Base-by-base conservation (phyloP, 257 asterid genomes). In the Orobanche coerulescens region DNA sequence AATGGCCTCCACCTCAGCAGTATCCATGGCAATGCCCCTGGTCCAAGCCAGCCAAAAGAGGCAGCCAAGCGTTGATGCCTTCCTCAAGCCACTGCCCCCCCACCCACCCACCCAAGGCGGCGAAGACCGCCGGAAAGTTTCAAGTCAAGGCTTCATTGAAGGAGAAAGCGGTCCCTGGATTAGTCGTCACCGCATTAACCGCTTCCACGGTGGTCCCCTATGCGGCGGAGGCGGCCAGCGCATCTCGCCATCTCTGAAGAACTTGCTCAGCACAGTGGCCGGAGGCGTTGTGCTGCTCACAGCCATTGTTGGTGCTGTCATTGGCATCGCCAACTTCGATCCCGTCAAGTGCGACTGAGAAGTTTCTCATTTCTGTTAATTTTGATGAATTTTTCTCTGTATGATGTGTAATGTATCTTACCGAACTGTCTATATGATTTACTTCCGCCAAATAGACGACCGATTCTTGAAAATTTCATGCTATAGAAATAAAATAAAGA, bases 301-400 rank as follows among this genome's bases (percentile, higher is more conserved):
- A 6, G 90, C 84, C 64, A 61, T 90, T 22, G 0, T 79, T 11
- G 94, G 86, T 5, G 97, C 87, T 5, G 72, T 90, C 18, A 36
- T 83, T 23, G 95, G 89, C 33, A 89, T 87, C 34, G 58, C 96
- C 67, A 90, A 83, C 81, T 90, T 90, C 37, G 97, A 87, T 58
- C 97, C 96, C 24, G 94, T 91, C 73, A 87, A 85, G 75, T 65
- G 95, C 66, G 47, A 64, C 80, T 90, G 81, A 90, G 59, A 68
- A 59, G 56, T 20, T 10, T 28, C 18, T 43, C 54, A 37, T 36
- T 52, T n/a, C 37, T 14, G 60, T 44, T 22, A 66, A 40, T 64
- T 73, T 59, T 56, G 47, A 62, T 77, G 28, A 75, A 67, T 40
- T 69, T 47, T 47, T 30, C 36, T 62, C 58, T 49, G 23, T 69